Conservation (phyloP, 2,329 filamentous ascomycete species). For the Stenocarpella maydis region DNA sequence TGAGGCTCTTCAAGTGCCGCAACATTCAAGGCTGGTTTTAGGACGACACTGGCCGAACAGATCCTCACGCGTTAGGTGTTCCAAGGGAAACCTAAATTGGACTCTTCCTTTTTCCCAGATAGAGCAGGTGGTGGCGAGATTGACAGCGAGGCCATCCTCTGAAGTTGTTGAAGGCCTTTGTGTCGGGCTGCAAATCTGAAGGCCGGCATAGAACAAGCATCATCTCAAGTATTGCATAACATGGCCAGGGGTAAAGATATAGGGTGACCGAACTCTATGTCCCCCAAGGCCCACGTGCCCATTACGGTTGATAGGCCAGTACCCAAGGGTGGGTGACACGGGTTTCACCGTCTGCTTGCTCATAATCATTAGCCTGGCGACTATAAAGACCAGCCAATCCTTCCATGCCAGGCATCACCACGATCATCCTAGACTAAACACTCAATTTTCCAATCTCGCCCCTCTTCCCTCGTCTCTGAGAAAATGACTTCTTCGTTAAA, state of each 20-base stretch:
- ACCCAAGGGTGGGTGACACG: background rate
- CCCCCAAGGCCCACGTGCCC: background rate
- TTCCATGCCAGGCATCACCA: no score
- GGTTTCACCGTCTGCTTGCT: background rate
- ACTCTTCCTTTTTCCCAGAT: background rate
- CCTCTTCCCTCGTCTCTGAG: background rate
- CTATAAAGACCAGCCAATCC: background rate
- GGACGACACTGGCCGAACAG: background rate
- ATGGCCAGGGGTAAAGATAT: background rate
- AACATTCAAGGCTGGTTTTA: background rate
- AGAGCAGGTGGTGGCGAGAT: conserved; percentile 4
- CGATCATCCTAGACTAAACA: background rate
- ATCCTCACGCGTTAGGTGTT: background rate
- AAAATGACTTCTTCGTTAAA: background rate
- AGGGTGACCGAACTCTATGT: background rate
- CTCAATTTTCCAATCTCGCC: background rate
- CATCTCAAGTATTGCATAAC: background rate
- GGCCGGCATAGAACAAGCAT: background rate
- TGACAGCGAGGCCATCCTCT: background rate
- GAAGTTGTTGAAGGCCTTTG: background rate
- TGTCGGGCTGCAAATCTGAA: background rate
- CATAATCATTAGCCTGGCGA: background rate
- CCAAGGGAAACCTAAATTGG: conserved; percentile 10
- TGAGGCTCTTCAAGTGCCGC: background rate
- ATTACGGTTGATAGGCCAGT: background rate